phyloP scores from a whole-genome alignment of 2,329 filamentous ascomycete species.

The Pseudonectria foliicola region DNA sequence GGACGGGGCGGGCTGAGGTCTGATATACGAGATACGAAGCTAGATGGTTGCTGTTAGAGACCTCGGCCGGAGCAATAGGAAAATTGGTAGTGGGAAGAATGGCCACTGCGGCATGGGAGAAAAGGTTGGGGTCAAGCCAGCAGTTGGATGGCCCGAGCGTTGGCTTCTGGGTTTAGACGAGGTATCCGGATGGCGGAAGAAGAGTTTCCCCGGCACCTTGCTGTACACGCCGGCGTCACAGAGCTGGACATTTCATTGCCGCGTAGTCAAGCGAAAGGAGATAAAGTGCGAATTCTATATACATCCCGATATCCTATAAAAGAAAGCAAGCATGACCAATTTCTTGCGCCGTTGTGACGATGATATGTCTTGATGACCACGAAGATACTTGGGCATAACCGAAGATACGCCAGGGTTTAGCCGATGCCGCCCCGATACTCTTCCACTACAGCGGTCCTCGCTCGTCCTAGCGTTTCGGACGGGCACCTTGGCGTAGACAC shows the following conservation, averaged over 20 bases:
- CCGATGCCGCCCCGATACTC: constrained; percentile 12
- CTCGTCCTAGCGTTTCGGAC: no score
- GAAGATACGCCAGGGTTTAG: constrained; percentile 23
- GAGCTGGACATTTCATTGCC: no score
- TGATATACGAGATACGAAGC: constrained; percentile 8
- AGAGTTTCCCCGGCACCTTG: no score
- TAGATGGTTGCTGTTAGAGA: constrained; percentile 30
- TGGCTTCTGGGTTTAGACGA: no score
- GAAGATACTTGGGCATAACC: constrained; percentile 22
- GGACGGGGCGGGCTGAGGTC: constrained; percentile 15
- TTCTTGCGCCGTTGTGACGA: no score
- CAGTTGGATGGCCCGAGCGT: constrained; percentile 22
- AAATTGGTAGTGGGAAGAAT: constrained; percentile 37
- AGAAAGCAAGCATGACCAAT: no score
- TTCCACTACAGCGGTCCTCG: neutral
- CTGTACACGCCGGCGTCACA: no score
- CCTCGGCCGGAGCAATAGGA: constrained; percentile 25
- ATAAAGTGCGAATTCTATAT: no score
- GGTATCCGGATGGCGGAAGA: no score
- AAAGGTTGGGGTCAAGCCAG: constrained; percentile 17
- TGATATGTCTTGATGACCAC: neutral
- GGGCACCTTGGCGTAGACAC: no score
- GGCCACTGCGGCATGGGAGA: constrained; percentile 18
- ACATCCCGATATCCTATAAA: no score
- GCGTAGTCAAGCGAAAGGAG: no score